Base-by-base conservation (phyloP, 305 asterid genomes). In the Euphrasia arctica region DNA sequence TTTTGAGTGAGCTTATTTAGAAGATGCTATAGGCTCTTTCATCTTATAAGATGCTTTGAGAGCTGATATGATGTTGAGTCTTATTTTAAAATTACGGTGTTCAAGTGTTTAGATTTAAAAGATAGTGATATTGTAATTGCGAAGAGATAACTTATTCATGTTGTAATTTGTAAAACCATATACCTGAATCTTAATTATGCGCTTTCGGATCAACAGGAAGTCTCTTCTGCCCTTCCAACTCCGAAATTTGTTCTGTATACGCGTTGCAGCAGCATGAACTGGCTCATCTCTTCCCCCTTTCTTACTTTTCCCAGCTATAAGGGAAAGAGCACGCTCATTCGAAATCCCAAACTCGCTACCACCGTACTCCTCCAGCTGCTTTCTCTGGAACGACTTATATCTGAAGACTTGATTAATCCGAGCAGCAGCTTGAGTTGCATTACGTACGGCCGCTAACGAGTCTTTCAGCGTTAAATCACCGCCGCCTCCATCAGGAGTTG, bases 341-440 rank as follows among this genome's bases (percentile, higher is more conserved):
- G 95, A 75, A 45, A 78, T 72, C 65, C 92, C 94, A 75, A 78
- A 75, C 54, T 81, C 88, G 62, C 74, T 63, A 65, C 75, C 84
- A 32, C 79, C 84, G n/a, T 73, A 76, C 77, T 83, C 93, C 25
- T 71, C 73, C 32, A 77, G 65, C 82, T 90, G 96, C 85, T 86
- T 94, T 69, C 91, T 90, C 71, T 90, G 96, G 77, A 94, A 94
- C 0, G 99, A 94, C 77, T 90, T 92, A 64, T 82, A 77, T 72
- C 99, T 79, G 73, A 80, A 90, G 65, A 86, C 95, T 77, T 93
- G 90, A 74, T 84, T 91, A 64, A 93, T 90, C 68, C 95, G 99
- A 71, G 97, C 96, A 48, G 97, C 96, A 64, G 96, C 96, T 85
- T 88, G 99, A 71, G 96, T 86, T 34, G 99, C 99, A 80, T 94